These are phyloP conservation scores for Rubia occidens DNA, from an alignment of 305 asterid genomes.

Conservation along the genomic window DNA sequence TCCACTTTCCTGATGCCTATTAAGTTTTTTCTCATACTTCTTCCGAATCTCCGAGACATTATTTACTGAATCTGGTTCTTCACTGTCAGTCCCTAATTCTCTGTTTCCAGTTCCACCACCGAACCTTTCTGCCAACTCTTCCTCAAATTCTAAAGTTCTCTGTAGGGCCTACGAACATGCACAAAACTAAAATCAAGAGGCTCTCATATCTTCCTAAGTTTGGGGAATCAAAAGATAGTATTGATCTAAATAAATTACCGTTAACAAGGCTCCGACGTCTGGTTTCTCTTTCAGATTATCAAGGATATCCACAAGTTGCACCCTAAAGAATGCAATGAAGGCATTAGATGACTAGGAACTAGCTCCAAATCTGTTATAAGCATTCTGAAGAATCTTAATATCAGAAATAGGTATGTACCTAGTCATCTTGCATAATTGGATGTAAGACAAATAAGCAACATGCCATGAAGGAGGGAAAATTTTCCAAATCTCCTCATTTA, in stretches of 20 bases:
- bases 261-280: slow-evolving; percentile 76
- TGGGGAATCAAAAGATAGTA: too few relatives aligned
- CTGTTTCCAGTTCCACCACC: slow-evolving; percentile 69
- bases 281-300: slow-evolving; percentile 89
- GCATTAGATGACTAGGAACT: neutral
- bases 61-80: slow-evolving; percentile 51
- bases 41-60: slow-evolving; percentile 78
- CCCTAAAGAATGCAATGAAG: slow-evolving; percentile 32
- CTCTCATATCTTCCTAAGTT: too few relatives aligned
- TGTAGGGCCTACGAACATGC: slow-evolving; percentile 30
- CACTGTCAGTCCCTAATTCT: slow-evolving; percentile 50
- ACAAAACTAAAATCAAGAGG: neutral
- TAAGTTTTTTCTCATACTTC: slow-evolving; percentile 91
- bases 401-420: slow-evolving; percentile 36
- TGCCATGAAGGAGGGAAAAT: slow-evolving; percentile 89
- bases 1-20: slow-evolving; percentile 65
- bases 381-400: neutral
- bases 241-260: slow-evolving; percentile 33
- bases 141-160: slow-evolving; percentile 94
- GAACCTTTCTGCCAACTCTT: slow-evolving; percentile 91
- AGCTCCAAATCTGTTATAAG: neutral
- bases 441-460: slow-evolving; percentile 85
- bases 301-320: slow-evolving; percentile 82
- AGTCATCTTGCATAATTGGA: slow-evolving; percentile 97
- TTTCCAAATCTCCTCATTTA: slow-evolving; percentile 97